Evolutionary conservation across 2,329 filamentous ascomycete genomes (phyloP).

Genomic region (Colletotrichum tofieldiae): DNA sequence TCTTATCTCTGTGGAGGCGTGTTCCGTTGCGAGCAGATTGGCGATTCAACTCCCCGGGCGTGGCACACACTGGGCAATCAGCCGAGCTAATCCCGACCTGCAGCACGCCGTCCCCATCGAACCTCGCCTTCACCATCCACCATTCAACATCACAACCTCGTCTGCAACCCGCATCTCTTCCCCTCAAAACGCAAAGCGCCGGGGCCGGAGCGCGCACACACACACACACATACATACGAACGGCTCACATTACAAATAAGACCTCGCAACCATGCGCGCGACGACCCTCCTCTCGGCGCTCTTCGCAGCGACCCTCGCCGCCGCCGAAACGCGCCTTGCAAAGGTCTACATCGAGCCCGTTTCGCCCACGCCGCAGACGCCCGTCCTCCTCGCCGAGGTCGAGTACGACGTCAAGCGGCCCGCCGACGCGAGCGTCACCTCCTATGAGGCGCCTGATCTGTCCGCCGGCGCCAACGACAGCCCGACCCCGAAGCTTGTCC

Average conservation of each 20-base stretch:
- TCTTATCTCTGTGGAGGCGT: not conserved
- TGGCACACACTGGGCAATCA: slow-evolving; percentile 5
- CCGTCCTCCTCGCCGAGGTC: slow-evolving; percentile 69
- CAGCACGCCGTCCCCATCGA: not conserved
- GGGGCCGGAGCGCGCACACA: not conserved
- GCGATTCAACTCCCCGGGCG: not conserved
- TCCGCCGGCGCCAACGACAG: slow-evolving; percentile 52
- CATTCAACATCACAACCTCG: slow-evolving; percentile 1
- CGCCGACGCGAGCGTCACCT: slow-evolving; percentile 62
- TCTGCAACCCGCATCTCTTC: not conserved
- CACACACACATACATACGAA: not conserved
- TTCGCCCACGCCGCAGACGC: slow-evolving; percentile 49
- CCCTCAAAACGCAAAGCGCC: slow-evolving; percentile 10
- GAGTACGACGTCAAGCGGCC: slow-evolving; percentile 66
- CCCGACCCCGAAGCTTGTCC: slow-evolving; percentile 60
- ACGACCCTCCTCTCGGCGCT: slow-evolving; percentile 59
- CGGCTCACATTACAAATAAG: not conserved
- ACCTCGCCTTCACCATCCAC: slow-evolving; percentile 4
- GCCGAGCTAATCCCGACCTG: slow-evolving; percentile 34
- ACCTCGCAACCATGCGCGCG: slow-evolving; percentile 57
- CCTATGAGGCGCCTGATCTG: slow-evolving; percentile 72
- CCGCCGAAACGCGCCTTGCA: slow-evolving; percentile 60
- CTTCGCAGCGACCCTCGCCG: slow-evolving; percentile 58
- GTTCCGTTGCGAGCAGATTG: not conserved
- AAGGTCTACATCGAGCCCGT: slow-evolving; percentile 71